Conservation (phyloP, 176 grass and related monocot genomes). For the Oropetium thomaeum region DNA sequence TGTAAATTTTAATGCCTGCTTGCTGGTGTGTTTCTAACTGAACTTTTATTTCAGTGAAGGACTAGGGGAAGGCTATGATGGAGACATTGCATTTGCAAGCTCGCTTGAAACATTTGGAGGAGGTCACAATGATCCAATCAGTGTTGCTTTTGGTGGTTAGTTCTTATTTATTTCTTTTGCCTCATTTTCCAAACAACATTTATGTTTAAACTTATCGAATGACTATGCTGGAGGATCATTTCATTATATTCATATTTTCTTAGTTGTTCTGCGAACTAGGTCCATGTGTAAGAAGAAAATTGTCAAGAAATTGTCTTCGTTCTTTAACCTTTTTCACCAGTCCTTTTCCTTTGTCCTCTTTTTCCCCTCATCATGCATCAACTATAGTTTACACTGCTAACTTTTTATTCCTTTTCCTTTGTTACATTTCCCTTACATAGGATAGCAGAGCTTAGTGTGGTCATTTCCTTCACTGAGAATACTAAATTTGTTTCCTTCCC, state of each 20-base stretch:
- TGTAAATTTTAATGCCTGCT: neutral
- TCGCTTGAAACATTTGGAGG: slow-evolving; percentile 96
- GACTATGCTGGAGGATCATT: slow-evolving; percentile 6
- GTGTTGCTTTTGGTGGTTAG: slow-evolving; percentile 97
- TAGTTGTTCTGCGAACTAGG: slow-evolving; percentile 21
- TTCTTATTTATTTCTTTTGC: slow-evolving; percentile 36
- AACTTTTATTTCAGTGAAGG: slow-evolving; percentile 66
- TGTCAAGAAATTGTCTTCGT: neutral
- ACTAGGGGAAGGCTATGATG: slow-evolving; percentile 88
- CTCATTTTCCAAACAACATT: neutral
- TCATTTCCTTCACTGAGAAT: slow-evolving; percentile 27
- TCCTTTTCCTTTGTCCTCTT: neutral
- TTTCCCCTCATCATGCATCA: neutral
- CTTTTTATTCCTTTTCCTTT: neutral
- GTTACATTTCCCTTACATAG: slow-evolving; percentile 6
- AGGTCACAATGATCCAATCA: slow-evolving; percentile 93
- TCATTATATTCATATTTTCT: neutral
- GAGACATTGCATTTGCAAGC: slow-evolving; percentile 96
- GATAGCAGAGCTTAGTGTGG: neutral
- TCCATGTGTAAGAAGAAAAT: slow-evolving; percentile 7
- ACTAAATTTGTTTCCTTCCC: slow-evolving; percentile 35
- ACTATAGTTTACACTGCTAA: neutral
- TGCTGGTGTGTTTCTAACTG: neutral
- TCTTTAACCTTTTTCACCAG: slow-evolving; percentile 1
- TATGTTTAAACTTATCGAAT: neutral